Percentiles rank a stretch among this genome's conserved stretches.
These are phyloP conservation scores for Serpula lacrymans DNA, from an alignment of 768 basidiomycete species.

Conservation along the genomic window DNA sequence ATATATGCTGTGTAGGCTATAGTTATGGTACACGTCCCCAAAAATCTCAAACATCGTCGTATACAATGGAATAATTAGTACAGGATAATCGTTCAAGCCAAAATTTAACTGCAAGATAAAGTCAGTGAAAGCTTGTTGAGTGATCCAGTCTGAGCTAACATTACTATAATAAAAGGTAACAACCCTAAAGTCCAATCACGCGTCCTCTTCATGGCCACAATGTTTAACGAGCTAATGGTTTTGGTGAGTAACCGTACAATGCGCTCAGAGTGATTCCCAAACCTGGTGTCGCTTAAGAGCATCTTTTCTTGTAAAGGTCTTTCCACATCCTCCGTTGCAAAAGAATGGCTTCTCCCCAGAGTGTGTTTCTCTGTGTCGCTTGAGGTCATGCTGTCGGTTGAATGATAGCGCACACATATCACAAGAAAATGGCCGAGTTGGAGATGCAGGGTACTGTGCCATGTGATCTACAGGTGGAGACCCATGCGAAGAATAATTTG, in stretches of 20 bases:
- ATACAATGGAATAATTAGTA: conserved; percentile 14
- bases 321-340: conserved; percentile 82
- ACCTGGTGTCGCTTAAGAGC: conserved; percentile 86
- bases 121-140: not conserved
- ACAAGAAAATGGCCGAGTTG: conserved; percentile 60
- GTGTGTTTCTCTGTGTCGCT: conserved; percentile 81
- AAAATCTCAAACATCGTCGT: conserved; percentile 1
- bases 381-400: conserved; percentile 82
- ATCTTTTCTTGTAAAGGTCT: conserved; percentile 86
- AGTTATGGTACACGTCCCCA: conserved; percentile 15
- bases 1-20: conserved; percentile 19
- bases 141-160: too few relatives aligned
- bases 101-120: not conserved
- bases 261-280: conserved; percentile 16
- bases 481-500: not conserved
- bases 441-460: conserved; percentile 55
- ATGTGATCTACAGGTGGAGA: conserved; percentile 10
- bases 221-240: conserved; percentile 64
- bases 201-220: conserved; percentile 67
- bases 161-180: not conserved
- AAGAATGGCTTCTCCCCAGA: conserved; percentile 82
- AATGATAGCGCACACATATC: conserved; percentile 79
- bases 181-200: conserved; percentile 10
- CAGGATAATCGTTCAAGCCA: conserved; percentile 13
- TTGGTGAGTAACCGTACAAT: conserved; percentile 14